phyloP scores from a whole-genome alignment of 495 filamentous ascomycete genomes.

The Neurospora sp. region DNA sequence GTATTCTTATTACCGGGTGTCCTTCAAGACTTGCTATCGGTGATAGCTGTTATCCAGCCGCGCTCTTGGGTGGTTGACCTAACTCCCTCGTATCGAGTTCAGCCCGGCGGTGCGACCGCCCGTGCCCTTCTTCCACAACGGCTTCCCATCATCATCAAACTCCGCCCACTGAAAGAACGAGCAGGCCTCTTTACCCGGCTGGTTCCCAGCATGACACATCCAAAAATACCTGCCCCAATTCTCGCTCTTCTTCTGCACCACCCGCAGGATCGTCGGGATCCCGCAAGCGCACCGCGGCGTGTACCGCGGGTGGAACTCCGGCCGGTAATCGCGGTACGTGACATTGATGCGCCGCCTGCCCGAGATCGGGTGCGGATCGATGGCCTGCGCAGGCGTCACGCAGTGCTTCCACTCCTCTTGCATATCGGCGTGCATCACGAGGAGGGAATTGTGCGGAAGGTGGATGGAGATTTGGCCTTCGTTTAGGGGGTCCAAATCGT shows the following conservation, averaged over 20 bases:
- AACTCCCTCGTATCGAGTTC: background rate
- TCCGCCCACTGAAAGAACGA: conserved; percentile 81
- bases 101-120: background rate
- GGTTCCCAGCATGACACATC: conserved; percentile 77
- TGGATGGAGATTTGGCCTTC: conserved; percentile 85
- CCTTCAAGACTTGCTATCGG: background rate
- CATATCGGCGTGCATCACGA: conserved; percentile 93
- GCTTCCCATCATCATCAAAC: conserved; percentile 80
- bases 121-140: conserved; percentile 42
- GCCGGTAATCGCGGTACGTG: conserved; percentile 82
- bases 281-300: conserved; percentile 58
- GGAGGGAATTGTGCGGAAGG: conserved; percentile 83
- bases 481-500: conserved; percentile 32
- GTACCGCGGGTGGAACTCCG: conserved; percentile 58
- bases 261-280: conserved; percentile 62
- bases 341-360: conserved; percentile 79
- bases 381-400: conserved; percentile 59
- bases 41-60: background rate
- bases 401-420: conserved; percentile 75
- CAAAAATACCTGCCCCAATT: conserved; percentile 81
- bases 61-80: background rate
- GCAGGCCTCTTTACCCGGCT: conserved; percentile 67
- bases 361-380: conserved; percentile 73
- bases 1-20: background rate
- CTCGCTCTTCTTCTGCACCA: conserved; percentile 64